phyloP scores from a whole-genome alignment of 2,329 filamentous ascomycete species.

The Trichoderma pleuroti region DNA sequence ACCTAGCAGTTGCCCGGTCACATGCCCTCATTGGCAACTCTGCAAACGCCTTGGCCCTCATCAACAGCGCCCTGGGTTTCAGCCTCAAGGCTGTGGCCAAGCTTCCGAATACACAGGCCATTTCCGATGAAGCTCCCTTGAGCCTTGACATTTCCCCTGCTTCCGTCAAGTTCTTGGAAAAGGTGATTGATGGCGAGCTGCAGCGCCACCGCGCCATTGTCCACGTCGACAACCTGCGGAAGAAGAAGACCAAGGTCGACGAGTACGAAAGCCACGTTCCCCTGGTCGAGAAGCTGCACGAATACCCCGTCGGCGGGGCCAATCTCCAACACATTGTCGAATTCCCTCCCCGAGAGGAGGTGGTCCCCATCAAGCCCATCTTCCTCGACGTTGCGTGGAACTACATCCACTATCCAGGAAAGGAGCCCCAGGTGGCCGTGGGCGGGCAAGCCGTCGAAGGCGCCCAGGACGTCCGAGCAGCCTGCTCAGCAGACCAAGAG shows the following conservation, averaged over 20 bases:
- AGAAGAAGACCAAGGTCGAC: constrained; percentile 44
- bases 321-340: constrained; percentile 78
- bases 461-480: constrained; percentile 37
- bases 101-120: constrained; percentile 39
- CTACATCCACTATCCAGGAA: constrained; percentile 86
- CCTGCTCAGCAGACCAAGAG: constrained; percentile 52
- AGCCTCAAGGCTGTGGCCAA: constrained; percentile 51
- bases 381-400: constrained; percentile 98
- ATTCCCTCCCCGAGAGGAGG: constrained; percentile 79
- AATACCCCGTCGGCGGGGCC: constrained; percentile 68
- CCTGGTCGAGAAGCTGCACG: constrained; percentile 69
- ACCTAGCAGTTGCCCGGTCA: constrained; percentile 79
- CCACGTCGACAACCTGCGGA: constrained; percentile 67
- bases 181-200: constrained; percentile 66
- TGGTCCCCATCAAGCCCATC: constrained; percentile 87
- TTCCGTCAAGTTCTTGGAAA: constrained; percentile 57
- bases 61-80: constrained; percentile 67
- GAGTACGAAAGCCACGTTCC: constrained; percentile 40
- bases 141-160: constrained; percentile 64
- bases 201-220: constrained; percentile 82
- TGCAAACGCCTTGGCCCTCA: constrained; percentile 80
- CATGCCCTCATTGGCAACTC: constrained; percentile 70
- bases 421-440: constrained; percentile 35
- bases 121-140: constrained; percentile 41
- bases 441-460: constrained; percentile 28